Conservation (phyloP, 768 basidiomycete genomes). For the Serendipita sp. region DNA sequence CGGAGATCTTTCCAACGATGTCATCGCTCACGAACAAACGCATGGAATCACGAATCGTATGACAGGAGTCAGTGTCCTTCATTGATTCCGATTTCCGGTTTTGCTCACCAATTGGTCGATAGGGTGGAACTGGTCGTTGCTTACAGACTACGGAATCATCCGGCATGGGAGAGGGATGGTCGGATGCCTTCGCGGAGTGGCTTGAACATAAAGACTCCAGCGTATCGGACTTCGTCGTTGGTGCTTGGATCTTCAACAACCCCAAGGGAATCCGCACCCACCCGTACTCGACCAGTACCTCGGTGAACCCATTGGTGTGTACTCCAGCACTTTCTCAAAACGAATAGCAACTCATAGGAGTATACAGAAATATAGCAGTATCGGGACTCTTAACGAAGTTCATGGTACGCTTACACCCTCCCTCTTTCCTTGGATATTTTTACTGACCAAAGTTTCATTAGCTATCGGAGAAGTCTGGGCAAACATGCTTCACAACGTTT, state of each 20-base stretch:
- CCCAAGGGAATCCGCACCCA: slow-evolving; percentile 22
- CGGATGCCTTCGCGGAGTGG: slow-evolving; percentile 22
- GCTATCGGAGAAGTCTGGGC: slow-evolving; percentile 12
- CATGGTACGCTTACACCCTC: slow-evolving; percentile 13
- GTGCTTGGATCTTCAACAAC: slow-evolving; percentile 18
- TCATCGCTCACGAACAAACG: slow-evolving; percentile 22
- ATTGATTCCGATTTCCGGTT: slow-evolving; percentile 1
- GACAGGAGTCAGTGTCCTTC: slow-evolving; percentile 22
- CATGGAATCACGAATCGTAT: slow-evolving; percentile 31
- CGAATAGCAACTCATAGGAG: slow-evolving; percentile 13
- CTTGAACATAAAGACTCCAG: slow-evolving; percentile 9
- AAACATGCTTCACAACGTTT: slow-evolving; percentile 9
- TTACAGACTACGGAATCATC: slow-evolving; percentile 19
- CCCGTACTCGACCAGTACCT: not conserved
- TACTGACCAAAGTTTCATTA: slow-evolving; percentile 2
- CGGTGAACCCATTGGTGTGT: slow-evolving; percentile 21
- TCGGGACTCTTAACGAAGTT: slow-evolving; percentile 28
- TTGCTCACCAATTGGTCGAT: not conserved
- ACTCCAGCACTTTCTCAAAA: slow-evolving; percentile 23
- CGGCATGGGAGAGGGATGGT: slow-evolving; percentile 30
- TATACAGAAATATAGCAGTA: slow-evolving; percentile 23
- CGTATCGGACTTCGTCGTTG: slow-evolving; percentile 10
- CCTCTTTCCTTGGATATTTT: not conserved
- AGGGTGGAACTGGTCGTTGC: slow-evolving; percentile 6
- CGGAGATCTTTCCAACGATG: slow-evolving; percentile 25